Conservation (phyloP, 345 rosid species). For the thale cress (Arabidopsis thaliana) region DNA sequence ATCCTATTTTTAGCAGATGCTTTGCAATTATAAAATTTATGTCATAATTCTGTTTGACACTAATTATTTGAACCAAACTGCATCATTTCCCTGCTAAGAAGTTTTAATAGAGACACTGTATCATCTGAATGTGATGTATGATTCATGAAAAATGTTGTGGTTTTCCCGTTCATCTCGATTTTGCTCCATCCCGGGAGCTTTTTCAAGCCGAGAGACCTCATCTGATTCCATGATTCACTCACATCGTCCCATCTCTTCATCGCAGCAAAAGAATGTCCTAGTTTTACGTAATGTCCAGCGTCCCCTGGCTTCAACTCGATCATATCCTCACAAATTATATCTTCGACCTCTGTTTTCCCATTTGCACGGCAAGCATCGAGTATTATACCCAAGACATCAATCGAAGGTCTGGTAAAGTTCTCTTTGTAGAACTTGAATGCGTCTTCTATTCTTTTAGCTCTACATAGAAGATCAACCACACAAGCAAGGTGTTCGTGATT, state of each 20-base stretch:
- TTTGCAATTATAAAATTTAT: conserved; percentile 3
- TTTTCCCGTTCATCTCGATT: conserved; percentile 51
- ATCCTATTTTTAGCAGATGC: conserved; percentile 30
- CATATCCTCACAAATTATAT: conserved; percentile 49
- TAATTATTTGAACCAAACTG: conserved; percentile 24
- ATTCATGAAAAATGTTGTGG: conserved; percentile 55
- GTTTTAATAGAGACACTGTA: conserved; percentile 45
- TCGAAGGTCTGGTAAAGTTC: conserved; percentile 47
- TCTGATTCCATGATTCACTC: conserved; percentile 56
- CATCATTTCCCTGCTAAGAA: conserved; percentile 49
- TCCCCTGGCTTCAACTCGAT: conserved; percentile 47
- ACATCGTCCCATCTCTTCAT: conserved; percentile 62
- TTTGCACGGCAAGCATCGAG: conserved; percentile 60
- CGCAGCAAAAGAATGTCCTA: conserved; percentile 62
- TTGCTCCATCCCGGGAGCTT: conserved; percentile 71
- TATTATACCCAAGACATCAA: conserved; percentile 58
- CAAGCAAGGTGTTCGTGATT: conserved; percentile 63
- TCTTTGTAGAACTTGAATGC: conserved; percentile 61
- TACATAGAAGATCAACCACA: conserved; percentile 65
- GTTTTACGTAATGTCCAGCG: conserved; percentile 60
- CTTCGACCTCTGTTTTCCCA: conserved; percentile 48
- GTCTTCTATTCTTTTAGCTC: conserved; percentile 61
- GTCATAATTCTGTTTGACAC: conserved; percentile 1
- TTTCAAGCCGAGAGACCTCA: conserved; percentile 62
- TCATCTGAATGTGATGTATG: conserved; percentile 59